Evolutionary conservation across 2,329 filamentous ascomycete species (phyloP), one percentile per base, ranked within the genome.

Genomic region (Beauveria asiatica): DNA sequence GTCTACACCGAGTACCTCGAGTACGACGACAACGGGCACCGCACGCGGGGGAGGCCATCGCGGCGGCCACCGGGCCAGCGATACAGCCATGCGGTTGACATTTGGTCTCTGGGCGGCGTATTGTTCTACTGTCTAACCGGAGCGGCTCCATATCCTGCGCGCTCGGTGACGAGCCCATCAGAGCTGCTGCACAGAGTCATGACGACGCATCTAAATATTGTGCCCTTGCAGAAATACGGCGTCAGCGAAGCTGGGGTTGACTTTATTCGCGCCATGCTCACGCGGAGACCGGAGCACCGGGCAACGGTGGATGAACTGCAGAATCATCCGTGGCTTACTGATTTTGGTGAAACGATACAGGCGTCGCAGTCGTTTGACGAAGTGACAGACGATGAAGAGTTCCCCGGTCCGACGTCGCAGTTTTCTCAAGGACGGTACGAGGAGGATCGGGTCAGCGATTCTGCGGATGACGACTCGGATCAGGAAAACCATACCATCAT

Each of bases 51-150:
- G n/a, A 82, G 82, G 61, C 87, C 85, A 65, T 81, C 84, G 67
- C 81, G 85, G 23, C 83, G 86, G 61, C 66, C 69, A 13, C 72
- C 74, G 64, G 82, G 74, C 58, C 83, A 85, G 68, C 86, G 90
- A 23, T 99, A 99, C 72, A 90, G 87, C 69, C 90, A 96, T 63
- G 90, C 92, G 1, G 90, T 97, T 37, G 94, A 99, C 70, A 89
- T 97, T 63, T 99, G 94, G 93, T 97, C 94, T 0, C 84, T 96
- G 51, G 94, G 90, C 17, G 94, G 92, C 16, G 94, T 99, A 1
- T 75, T 97, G 6, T 99, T 92, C 75, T 94, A 89, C 68, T 80
- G 90, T 7, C 78, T 99, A n/a, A 92, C 88, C 5, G 85, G 84
- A 11, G 80, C 81, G 33, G 89, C 93, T 30, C 93, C 94, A 0